phyloP scores from a whole-genome alignment of 2,329 filamentous ascomycete species.

The Pseudopyrenochaeta lycopersici region DNA sequence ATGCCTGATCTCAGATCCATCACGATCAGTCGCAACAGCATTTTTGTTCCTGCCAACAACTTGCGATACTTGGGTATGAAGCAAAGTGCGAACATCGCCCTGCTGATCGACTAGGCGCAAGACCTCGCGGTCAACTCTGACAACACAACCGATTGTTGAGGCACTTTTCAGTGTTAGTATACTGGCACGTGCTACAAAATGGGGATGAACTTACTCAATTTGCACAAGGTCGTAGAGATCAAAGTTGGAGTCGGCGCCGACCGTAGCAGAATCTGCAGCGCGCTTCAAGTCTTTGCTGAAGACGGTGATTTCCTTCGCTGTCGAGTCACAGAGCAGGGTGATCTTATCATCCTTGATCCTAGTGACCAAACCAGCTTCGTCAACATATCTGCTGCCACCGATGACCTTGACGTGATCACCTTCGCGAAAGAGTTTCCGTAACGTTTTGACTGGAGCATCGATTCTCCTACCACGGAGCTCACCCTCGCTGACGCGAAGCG shows the following conservation, averaged over 20 bases:
- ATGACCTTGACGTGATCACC: slow-evolving; percentile 99
- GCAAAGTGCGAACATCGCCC: slow-evolving; percentile 79
- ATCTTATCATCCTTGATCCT: slow-evolving; percentile 92
- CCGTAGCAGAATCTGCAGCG: slow-evolving; percentile 88
- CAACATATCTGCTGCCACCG: slow-evolving; percentile 90
- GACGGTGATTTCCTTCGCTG: slow-evolving; percentile 91
- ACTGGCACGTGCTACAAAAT: slow-evolving; percentile 1
- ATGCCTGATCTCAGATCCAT: slow-evolving; percentile 88
- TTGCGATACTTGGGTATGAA: slow-evolving; percentile 92
- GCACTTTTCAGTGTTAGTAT: slow-evolving; percentile 57
- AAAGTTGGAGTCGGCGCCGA: slow-evolving; percentile 85
- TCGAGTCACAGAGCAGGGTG: slow-evolving; percentile 91
- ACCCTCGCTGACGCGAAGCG: slow-evolving; percentile 83
- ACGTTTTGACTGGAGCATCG: slow-evolving; percentile 88
- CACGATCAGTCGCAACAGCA: slow-evolving; percentile 90
- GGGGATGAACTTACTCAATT: slow-evolving; percentile 70
- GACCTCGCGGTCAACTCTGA: slow-evolving; percentile 95
- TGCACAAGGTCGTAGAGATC: slow-evolving; percentile 94
- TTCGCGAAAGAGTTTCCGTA: slow-evolving; percentile 90
- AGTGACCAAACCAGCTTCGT: slow-evolving; percentile 97
- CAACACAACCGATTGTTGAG: slow-evolving; percentile 89
- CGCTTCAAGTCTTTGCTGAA: slow-evolving; percentile 97
- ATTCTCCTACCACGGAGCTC: slow-evolving; percentile 83
- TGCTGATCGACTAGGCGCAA: slow-evolving; percentile 91
- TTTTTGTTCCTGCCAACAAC: slow-evolving; percentile 83